Evolutionary conservation across 2,329 filamentous ascomycete genomes (phyloP), one percentile per base, ranked within the genome.

Genomic region (Nectriaceae sp.): DNA sequence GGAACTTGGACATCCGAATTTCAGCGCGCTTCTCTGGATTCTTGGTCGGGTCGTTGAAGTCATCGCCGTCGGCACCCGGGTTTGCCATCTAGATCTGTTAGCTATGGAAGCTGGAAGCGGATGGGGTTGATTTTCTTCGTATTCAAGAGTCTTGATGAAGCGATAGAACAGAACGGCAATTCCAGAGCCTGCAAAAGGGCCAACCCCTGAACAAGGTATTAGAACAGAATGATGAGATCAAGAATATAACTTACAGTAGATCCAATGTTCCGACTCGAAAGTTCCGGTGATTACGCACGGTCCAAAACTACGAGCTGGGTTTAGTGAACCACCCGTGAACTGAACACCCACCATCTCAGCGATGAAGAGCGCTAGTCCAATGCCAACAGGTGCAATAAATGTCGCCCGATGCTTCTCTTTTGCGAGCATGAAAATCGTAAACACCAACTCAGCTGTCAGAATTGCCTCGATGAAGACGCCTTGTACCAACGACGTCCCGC

Each of bases 361-460:
- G 31, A 77, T 70, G 57, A 77, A 77, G 4, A 76, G 61, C 13
- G 73, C 68, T 47, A 77, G 59, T 2, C 73, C 74, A 38, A 78
- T 77, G 4, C 75, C 75, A 2, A 78, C 64, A 0, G 75, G 75
- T 13, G 75, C 75, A 15, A 78, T 67, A 44, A 75, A 76, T 1
- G 74, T 77, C 0, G 67, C 74, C 4, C 66, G 64, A 46, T 77
- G 75, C 56, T 78, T 76, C 60, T 78, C 75, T 21, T 74, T 74
- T 19, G 75, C 75, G n/a, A 78, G 66, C 75, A 78, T 77, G 52
- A 78, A 75, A 44, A 78, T 75, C 11, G 74, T 72, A 47, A 78
- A 76, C 13, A 75, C 67, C 21, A 79, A 54, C 52, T 78, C 71
- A 11, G 73, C 70, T 3, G 75, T 78, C 15, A 78, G 62, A 22